phyloP scores from a whole-genome alignment of 371 early-diverging fungal genomes.

The Syncephalastrum racemosum region DNA sequence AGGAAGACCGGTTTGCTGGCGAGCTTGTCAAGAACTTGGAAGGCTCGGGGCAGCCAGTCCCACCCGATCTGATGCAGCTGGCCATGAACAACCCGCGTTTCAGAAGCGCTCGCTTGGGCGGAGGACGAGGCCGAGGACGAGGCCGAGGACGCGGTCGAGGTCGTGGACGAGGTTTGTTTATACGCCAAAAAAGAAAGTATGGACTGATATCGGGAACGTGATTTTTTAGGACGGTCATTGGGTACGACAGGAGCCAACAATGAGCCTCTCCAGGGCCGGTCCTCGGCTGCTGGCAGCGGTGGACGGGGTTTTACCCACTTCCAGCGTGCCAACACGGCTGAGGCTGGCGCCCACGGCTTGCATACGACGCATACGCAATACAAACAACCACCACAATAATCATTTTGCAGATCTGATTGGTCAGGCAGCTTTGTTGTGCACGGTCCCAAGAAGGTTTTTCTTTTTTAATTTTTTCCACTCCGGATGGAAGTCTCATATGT shows the following conservation, averaged over 20 bases:
- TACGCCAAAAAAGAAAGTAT: slow-evolving; percentile 19
- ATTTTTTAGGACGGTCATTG: no score
- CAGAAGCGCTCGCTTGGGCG: slow-evolving; percentile 45
- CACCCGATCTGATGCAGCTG: slow-evolving; percentile 62
- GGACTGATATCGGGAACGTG: slow-evolving; percentile 4
- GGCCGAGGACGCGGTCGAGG: slow-evolving; percentile 48
- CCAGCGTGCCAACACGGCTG: slow-evolving; percentile 30
- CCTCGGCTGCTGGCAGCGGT: not conserved
- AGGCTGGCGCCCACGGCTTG: slow-evolving; percentile 31
- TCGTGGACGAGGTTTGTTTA: slow-evolving; percentile 40
- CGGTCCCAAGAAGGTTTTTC: no score
- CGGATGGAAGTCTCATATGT: no score
- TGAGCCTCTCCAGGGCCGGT: slow-evolving; percentile 4
- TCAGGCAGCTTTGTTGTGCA: no score
- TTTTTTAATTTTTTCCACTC: no score
- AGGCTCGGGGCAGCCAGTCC: slow-evolving; percentile 61
- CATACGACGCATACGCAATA: slow-evolving; percentile 12
- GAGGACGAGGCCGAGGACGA: slow-evolving; percentile 44
- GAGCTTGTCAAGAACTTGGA: slow-evolving; percentile 77
- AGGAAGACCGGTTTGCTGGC: slow-evolving; percentile 80
- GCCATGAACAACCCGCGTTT: slow-evolving; percentile 78
- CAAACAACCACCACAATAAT: no score
- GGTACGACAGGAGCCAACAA: slow-evolving; percentile 2
- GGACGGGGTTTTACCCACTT: slow-evolving; percentile 13
- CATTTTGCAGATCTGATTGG: no score